Percentiles rank a stretch among this genome's conserved stretches.
phyloP scores from a whole-genome alignment of 257 asterid species.

The Mentha longifolia region DNA sequence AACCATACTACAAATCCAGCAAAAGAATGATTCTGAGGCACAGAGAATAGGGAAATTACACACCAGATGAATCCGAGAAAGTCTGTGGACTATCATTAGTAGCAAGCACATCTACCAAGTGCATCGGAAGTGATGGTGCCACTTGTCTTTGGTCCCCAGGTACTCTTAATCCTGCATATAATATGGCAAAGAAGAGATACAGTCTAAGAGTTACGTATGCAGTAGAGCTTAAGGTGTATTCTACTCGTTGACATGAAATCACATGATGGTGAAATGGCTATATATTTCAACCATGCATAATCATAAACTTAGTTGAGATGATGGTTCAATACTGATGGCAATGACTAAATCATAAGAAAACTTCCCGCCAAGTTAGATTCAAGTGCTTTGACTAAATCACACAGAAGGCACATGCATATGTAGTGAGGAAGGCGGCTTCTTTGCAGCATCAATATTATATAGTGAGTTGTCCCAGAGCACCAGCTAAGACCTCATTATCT shows the following conservation, averaged over 20 bases:
- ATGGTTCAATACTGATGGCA: slow-evolving; percentile 13
- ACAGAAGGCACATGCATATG: neutral
- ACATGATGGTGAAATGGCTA: neutral
- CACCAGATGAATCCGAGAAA: slow-evolving; percentile 81
- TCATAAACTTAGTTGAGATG: neutral
- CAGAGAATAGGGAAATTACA: slow-evolving; percentile 22
- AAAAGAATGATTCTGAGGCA: slow-evolving; percentile 16
- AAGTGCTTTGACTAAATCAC: too few species aligned
- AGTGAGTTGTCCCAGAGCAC: neutral
- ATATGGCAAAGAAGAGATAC: slow-evolving; percentile 1
- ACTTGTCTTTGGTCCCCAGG: slow-evolving; percentile 86
- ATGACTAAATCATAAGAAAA: too few species aligned
- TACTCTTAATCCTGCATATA: slow-evolving; percentile 67
- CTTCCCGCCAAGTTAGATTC: too few species aligned
- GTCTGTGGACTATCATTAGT: slow-evolving; percentile 57
- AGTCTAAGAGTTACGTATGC: neutral
- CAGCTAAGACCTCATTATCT: neutral
- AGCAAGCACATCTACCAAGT: slow-evolving; percentile 74
- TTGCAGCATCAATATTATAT: neutral
- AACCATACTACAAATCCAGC: slow-evolving; percentile 14
- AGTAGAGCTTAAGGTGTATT: slow-evolving; percentile 10
- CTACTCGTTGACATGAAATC: slow-evolving; percentile 7
- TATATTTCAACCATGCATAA: neutral
- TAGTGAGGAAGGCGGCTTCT: neutral
- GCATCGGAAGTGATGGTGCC: slow-evolving; percentile 84